A percentile compares a stretch with the other conserved stretches of the same genome.
Conservation (phyloP, 768 basidiomycete genomes). For the Leccinum ochraceum region DNA sequence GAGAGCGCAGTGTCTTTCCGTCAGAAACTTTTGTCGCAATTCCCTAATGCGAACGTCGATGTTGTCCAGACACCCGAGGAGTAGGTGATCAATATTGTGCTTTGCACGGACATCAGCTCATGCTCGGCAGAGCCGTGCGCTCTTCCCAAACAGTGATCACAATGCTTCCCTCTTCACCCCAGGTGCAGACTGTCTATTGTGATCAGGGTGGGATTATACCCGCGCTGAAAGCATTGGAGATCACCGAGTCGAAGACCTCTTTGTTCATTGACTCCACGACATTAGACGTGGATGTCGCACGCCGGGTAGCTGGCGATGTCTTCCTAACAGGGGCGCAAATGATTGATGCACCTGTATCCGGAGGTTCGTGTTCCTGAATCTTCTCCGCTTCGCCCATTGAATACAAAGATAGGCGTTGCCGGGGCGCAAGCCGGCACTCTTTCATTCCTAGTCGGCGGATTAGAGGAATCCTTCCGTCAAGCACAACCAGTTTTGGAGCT, state of each 20-base stretch:
- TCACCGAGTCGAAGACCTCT: constrained; percentile 43
- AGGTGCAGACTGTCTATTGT: constrained; percentile 77
- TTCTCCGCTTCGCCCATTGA: constrained; percentile 7
- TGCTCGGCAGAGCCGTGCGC: constrained; percentile 53
- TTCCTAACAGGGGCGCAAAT: constrained; percentile 62
- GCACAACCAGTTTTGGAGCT: constrained; percentile 60
- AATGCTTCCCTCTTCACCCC: constrained; percentile 91
- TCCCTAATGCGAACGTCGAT: constrained; percentile 59
- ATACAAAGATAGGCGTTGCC: constrained; percentile 57
- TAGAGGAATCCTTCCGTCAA: constrained; percentile 52
- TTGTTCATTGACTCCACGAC: constrained; percentile 92
- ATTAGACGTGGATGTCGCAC: constrained; percentile 76
- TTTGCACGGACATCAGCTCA: constrained; percentile 7
- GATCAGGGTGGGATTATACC: constrained; percentile 63
- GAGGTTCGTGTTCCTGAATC: constrained; percentile 53
- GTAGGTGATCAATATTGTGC: constrained; percentile 45
- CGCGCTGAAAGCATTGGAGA: constrained; percentile 50
- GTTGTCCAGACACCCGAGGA: constrained; percentile 68
- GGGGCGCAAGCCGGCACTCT: constrained; percentile 88
- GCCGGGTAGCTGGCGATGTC: constrained; percentile 59
- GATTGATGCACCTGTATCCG: constrained; percentile 94
- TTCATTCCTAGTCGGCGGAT: constrained; percentile 90
- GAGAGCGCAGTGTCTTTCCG: constrained; percentile 59
- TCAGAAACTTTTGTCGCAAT: constrained; percentile 52
- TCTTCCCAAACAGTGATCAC: constrained; percentile 73